Conservation (phyloP, 2,329 filamentous ascomycete genomes). For the Aotearoamyces nothofagi region DNA sequence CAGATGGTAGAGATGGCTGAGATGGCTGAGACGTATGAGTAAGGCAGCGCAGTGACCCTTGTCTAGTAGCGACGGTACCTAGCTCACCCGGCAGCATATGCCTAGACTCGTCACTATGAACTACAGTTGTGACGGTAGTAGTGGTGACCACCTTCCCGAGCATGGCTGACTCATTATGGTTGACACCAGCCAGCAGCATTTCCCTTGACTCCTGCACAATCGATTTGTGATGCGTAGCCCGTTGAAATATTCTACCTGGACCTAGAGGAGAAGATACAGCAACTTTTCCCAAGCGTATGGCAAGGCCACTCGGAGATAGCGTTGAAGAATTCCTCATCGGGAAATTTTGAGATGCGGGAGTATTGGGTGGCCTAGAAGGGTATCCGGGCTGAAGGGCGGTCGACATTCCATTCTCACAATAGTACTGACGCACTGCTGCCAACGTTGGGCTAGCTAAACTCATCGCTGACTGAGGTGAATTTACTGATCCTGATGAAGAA, state of each 20-base stretch:
- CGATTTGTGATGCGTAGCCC: no score
- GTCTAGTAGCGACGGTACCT: no score
- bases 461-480: slow-evolving; percentile 1
- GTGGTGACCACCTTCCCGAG: slow-evolving; percentile 1
- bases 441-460: slow-evolving; percentile 2
- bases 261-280: slow-evolving; percentile 2
- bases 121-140: no score
- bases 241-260: no score
- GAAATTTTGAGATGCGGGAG: background rate
- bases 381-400: background rate
- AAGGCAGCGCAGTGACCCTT: no score
- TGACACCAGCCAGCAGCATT: slow-evolving; percentile 3
- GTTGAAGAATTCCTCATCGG: slow-evolving; percentile 2
- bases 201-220: no score
- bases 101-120: no score
- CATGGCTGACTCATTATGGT: slow-evolving; percentile 1
- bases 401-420: slow-evolving; percentile 1
- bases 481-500: no score
- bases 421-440: slow-evolving; percentile 1
- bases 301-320: slow-evolving; percentile 1
- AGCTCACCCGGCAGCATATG: no score
- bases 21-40: no score
- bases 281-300: slow-evolving; percentile 1
- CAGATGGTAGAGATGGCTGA: no score
- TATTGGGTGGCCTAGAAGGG: background rate